Percentiles rank a stretch among this genome's conserved stretches.
Evolutionary conservation across 768 basidiomycete species (phyloP).

Genomic region (Daedaleopsis nitida): DNA sequence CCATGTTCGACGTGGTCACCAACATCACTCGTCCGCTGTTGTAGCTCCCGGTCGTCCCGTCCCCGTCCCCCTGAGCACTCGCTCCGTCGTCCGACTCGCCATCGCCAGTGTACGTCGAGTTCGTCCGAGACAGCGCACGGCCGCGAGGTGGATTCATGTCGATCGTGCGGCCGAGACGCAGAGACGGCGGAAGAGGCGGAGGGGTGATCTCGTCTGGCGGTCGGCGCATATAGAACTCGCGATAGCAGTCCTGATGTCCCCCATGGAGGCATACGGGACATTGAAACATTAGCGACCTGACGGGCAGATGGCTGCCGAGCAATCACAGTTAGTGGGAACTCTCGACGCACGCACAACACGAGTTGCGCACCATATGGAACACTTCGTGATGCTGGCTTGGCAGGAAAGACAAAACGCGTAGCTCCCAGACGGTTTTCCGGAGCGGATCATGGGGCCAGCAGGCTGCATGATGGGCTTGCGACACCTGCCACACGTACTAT

Average conservation of each 20-base stretch:
- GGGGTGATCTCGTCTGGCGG: conserved; percentile 30
- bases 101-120: conserved; percentile 12
- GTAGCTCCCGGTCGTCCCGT: conserved; percentile 10
- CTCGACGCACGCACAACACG: background rate
- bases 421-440: conserved; percentile 41
- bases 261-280: conserved; percentile 81
- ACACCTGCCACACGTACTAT: conserved; percentile 70
- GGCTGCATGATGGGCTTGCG: conserved; percentile 56
- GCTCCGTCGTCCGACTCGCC: conserved; percentile 29
- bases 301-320: conserved; percentile 69
- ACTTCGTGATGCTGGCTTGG: conserved; percentile 45
- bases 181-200: conserved; percentile 4
- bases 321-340: conserved; percentile 8
- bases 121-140: conserved; percentile 13
- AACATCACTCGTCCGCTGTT: conserved; percentile 9
- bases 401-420: conserved; percentile 62
- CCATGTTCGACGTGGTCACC: conserved; percentile 6
- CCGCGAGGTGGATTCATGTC: conserved; percentile 24
- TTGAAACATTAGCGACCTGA: conserved; percentile 67
- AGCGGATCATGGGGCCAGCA: conserved; percentile 2
- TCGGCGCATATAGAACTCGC: conserved; percentile 61
- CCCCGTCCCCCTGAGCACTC: conserved; percentile 20
- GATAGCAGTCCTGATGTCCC: conserved; percentile 80
- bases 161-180: conserved; percentile 22
- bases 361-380: conserved; percentile 71